Conservation (phyloP, 2,329 filamentous ascomycete species). For the Fusarium buharicum region DNA sequence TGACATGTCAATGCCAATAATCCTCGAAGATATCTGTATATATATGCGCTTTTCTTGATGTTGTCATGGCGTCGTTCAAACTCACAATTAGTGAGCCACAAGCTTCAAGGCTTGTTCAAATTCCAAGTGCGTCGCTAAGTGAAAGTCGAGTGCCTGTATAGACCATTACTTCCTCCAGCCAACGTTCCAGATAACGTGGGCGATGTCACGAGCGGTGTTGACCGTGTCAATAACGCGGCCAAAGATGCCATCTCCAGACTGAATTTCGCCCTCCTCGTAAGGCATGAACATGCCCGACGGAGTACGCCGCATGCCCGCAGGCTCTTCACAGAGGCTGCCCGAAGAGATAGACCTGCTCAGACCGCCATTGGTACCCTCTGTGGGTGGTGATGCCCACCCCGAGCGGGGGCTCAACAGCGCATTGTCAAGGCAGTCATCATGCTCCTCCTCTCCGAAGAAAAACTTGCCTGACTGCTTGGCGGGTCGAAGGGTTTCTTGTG, state of each 20-base stretch:
- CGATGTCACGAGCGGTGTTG: conserved; percentile 76
- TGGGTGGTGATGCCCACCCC: conserved; percentile 49
- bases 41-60: conserved; percentile 32
- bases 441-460: conserved; percentile 68
- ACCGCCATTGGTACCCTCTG: conserved; percentile 42
- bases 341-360: conserved; percentile 62
- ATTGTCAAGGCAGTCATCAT: conserved; percentile 63
- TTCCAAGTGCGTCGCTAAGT: conserved; percentile 29
- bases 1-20: conserved; percentile 23
- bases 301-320: conserved; percentile 77
- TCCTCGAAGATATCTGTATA: conserved; percentile 28
- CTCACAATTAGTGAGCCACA: conserved; percentile 34
- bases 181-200: conserved; percentile 78
- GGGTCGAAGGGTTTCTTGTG: conserved; percentile 83
- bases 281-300: conserved; percentile 93
- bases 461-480: conserved; percentile 73
- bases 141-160: conserved; percentile 22
- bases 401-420: conserved; percentile 44
- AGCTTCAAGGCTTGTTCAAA: conserved; percentile 34
- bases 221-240: conserved; percentile 84
- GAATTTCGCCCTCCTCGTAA: conserved; percentile 76
- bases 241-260: conserved; percentile 72
- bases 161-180: conserved; percentile 66
- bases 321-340: conserved; percentile 61
- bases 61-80: conserved; percentile 34